Conservation (phyloP, 345 rosid genomes). For the Trapa incisa region DNA sequence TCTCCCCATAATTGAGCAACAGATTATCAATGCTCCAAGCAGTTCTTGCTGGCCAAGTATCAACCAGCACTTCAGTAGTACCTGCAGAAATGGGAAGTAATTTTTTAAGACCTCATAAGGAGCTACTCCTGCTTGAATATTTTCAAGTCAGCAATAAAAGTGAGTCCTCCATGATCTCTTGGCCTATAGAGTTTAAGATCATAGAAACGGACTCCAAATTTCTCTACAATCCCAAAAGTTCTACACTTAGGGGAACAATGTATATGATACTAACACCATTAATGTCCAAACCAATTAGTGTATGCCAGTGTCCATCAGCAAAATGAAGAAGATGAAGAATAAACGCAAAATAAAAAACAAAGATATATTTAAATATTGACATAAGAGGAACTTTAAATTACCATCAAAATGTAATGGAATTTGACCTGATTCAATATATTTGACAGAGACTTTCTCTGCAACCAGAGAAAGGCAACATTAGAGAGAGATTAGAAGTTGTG, state of each 20-base stretch:
- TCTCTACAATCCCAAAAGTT: too few species aligned
- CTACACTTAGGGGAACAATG: too few species aligned
- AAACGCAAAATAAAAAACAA: too few species aligned
- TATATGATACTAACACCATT: too few species aligned
- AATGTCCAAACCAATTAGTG: too few species aligned
- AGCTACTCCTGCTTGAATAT: not conserved
- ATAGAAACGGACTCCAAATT: too few species aligned
- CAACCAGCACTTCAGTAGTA: slow-evolving; percentile 62
- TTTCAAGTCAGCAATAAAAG: not conserved
- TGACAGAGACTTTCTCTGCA: slow-evolving; percentile 47
- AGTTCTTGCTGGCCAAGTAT: slow-evolving; percentile 78
- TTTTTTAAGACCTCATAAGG: not conserved
- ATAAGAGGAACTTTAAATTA: slow-evolving; percentile 11
- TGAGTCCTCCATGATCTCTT: too few species aligned
- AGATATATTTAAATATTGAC: not conserved
- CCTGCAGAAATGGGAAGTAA: slow-evolving; percentile 28
- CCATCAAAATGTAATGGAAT: slow-evolving; percentile 58
- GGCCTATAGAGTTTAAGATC: too few species aligned
- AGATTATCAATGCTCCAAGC: slow-evolving; percentile 74
- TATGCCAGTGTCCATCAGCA: too few species aligned
- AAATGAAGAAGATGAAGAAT: too few species aligned
- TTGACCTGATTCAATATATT: slow-evolving; percentile 21
- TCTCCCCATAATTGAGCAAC: slow-evolving; percentile 48
- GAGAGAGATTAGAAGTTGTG: not conserved
- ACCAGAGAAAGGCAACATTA: not conserved